These are phyloP conservation scores for Cyberlindnera xylosilytica DNA, from an alignment of 805 yeast genomes.

Conservation along the genomic window DNA sequence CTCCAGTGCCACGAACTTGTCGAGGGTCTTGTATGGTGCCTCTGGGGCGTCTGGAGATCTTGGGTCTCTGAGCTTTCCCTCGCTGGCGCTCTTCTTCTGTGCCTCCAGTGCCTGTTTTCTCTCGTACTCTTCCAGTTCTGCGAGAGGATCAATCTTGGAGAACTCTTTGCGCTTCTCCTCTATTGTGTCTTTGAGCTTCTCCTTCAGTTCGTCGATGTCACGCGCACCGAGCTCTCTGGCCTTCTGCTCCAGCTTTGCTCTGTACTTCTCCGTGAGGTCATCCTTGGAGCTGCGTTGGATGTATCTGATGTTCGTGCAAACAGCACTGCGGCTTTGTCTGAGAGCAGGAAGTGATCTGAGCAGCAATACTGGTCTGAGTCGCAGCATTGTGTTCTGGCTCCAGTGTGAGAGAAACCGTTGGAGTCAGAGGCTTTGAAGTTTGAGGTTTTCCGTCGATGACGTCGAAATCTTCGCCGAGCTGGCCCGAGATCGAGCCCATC, in stretches of 20 bases:
- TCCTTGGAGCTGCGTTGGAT: slow-evolving; percentile 23
- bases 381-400: slow-evolving; percentile 1
- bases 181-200: slow-evolving; percentile 58
- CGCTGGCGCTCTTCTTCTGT: slow-evolving; percentile 22
- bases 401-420: too few species aligned
- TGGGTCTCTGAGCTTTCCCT: slow-evolving; percentile 32
- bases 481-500: too few species aligned
- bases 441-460: neutral
- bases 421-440: too few species aligned
- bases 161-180: slow-evolving; percentile 52
- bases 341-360: slow-evolving; percentile 4
- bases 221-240: slow-evolving; percentile 42
- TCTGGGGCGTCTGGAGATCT: slow-evolving; percentile 35
- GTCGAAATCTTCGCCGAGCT: too few species aligned
- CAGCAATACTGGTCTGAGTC: slow-evolving; percentile 2
- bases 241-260: slow-evolving; percentile 34
- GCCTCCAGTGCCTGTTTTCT: slow-evolving; percentile 31
- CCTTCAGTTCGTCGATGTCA: slow-evolving; percentile 57
- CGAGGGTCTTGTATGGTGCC: slow-evolving; percentile 68
- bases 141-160: slow-evolving; percentile 64
- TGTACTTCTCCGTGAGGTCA: slow-evolving; percentile 29
- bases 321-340: slow-evolving; percentile 18
- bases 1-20: slow-evolving; percentile 65
- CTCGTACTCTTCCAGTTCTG: slow-evolving; percentile 59
- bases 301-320: slow-evolving; percentile 16